phyloP scores from a whole-genome alignment of 2,329 filamentous ascomycete species.

The Curvularia eragrostidis region DNA sequence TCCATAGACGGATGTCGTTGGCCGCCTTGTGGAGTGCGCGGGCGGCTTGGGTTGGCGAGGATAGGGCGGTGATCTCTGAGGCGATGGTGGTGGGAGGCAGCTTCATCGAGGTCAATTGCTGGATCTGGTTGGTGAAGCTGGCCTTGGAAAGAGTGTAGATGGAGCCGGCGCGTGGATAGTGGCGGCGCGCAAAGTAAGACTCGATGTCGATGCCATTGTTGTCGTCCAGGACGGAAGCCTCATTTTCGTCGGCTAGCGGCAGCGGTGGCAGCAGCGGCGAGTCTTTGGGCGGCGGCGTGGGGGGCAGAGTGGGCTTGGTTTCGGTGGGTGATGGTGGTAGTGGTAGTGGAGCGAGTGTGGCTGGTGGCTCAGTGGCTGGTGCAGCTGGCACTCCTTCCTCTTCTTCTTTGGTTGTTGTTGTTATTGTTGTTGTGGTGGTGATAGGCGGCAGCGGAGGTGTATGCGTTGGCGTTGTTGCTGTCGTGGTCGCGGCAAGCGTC shows the following conservation, averaged over 20 bases:
- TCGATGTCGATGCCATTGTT: constrained; percentile 57
- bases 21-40: constrained; percentile 84
- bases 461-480: constrained; percentile 49
- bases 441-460: constrained; percentile 13
- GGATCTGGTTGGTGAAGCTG: constrained; percentile 91
- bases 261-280: constrained; percentile 41
- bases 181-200: constrained; percentile 71
- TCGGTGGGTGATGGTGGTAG: neutral
- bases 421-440: constrained; percentile 45
- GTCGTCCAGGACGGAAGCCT: constrained; percentile 44
- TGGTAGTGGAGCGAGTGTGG: constrained; percentile 38
- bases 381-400: neutral
- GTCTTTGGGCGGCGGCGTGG: constrained; percentile 18
- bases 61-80: constrained; percentile 81
- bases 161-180: constrained; percentile 70
- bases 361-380: constrained; percentile 2
- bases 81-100: constrained; percentile 87
- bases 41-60: constrained; percentile 82
- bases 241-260: constrained; percentile 40
- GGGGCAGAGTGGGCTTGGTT: constrained; percentile 3
- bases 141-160: constrained; percentile 92
- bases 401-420: constrained; percentile 36
- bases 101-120: constrained; percentile 87
- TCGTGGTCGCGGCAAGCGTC: constrained; percentile 38
- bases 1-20: constrained; percentile 93